Conservation (phyloP, 2,329 filamentous ascomycete genomes). For the Paecilomyces niveus region DNA sequence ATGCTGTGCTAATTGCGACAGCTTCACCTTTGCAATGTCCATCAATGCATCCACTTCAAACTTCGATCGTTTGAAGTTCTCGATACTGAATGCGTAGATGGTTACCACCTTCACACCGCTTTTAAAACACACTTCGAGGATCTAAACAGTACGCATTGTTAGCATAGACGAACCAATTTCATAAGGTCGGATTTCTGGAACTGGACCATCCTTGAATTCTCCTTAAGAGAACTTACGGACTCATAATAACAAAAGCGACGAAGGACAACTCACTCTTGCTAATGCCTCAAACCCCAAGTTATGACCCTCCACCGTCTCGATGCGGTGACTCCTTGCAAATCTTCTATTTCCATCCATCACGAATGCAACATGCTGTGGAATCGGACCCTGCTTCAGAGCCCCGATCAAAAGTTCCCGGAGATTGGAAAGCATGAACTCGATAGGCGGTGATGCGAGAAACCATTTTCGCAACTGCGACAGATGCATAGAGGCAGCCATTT, state of each 20-base stretch:
- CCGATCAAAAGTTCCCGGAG: conserved; percentile 81
- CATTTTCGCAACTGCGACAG: conserved; percentile 61
- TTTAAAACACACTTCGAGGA: conserved; percentile 97
- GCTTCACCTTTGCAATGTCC: conserved; percentile 94
- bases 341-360: conserved; percentile 98
- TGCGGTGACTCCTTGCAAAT: conserved; percentile 81
- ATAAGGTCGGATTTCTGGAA: background rate
- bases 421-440: conserved; percentile 77
- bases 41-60: conserved; percentile 96
- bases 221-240: background rate
- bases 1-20: conserved; percentile 85
- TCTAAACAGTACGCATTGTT: conserved; percentile 41
- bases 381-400: conserved; percentile 78
- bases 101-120: conserved; percentile 94
- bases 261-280: conserved; percentile 57
- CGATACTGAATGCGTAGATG: conserved; percentile 97
- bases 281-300: conserved; percentile 93
- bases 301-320: conserved; percentile 95
- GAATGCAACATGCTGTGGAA: conserved; percentile 95
- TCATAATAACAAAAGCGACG: background rate
- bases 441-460: conserved; percentile 79
- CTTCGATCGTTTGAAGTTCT: conserved; percentile 96
- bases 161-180: conserved; percentile 8
- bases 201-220: background rate
- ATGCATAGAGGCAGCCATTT: conserved; percentile 47